These are phyloP conservation scores for Globisporangium polare DNA, from an alignment of 352 stramenopile genomes.

Conservation along the genomic window DNA sequence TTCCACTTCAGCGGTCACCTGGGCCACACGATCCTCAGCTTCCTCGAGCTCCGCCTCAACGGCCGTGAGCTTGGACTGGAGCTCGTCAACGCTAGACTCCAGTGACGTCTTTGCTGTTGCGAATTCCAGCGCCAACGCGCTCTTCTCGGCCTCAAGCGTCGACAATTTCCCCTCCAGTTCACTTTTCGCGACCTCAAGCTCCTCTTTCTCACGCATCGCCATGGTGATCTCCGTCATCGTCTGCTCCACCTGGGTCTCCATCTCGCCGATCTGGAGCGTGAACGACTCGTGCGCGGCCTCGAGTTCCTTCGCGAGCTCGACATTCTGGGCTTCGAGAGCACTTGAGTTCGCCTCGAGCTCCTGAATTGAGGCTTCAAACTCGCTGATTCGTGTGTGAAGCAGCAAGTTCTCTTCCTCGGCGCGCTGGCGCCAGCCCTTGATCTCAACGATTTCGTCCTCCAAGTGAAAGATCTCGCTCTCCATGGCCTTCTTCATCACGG, in stretches of 20 bases:
- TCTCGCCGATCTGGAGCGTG: constrained; percentile 20
- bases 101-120: constrained; percentile 4
- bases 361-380: constrained; percentile 31
- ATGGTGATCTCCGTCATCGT: constrained; percentile 32
- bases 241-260: constrained; percentile 31
- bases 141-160: constrained; percentile 16
- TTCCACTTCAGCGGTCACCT: background rate
- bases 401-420: constrained; percentile 41
- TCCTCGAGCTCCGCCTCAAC: constrained; percentile 1
- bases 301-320: constrained; percentile 25
- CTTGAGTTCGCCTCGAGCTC: constrained; percentile 21
- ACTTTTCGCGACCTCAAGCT: constrained; percentile 8
- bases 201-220: constrained; percentile 25
- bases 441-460: constrained; percentile 47
- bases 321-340: constrained; percentile 31
- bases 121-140: constrained; percentile 10
- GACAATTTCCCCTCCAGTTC: constrained; percentile 16
- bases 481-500: constrained; percentile 14
- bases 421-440: constrained; percentile 40
- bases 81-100: background rate
- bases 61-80: background rate
- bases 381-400: constrained; percentile 32
- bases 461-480: constrained; percentile 17
- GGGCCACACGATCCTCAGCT: background rate
- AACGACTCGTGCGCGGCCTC: constrained; percentile 21